phyloP scores from a whole-genome alignment of 2,329 filamentous ascomycete genomes.

The Neofusicoccum kwambonambiense region DNA sequence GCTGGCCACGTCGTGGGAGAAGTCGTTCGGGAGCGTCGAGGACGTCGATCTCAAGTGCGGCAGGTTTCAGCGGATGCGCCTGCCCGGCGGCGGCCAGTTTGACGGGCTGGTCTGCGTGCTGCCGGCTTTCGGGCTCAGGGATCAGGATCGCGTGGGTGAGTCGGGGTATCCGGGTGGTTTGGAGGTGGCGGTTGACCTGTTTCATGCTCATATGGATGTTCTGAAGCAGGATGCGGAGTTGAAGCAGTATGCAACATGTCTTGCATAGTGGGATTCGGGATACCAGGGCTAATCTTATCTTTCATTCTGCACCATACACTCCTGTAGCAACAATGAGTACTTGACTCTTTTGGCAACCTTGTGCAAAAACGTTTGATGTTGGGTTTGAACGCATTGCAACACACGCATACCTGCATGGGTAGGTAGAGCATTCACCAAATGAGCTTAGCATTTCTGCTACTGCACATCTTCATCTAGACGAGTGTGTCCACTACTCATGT shows the following conservation, averaged over 20 bases:
- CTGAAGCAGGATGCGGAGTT: not conserved
- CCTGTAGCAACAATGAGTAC: no score
- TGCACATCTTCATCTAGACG: no score
- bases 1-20: not conserved
- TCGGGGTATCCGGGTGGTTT: not conserved
- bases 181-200: not conserved
- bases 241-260: not conserved
- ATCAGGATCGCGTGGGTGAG: not conserved
- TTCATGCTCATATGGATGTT: not conserved
- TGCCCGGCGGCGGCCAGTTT: not conserved
- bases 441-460: no score
- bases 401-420: no score
- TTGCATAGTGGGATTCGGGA: not conserved
- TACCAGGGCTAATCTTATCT: not conserved
- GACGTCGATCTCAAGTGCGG: not conserved
- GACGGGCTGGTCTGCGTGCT: not conserved
- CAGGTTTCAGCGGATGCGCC: not conserved
- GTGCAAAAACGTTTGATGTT: no score
- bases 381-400: no score
- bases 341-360: no score
- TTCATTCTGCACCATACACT: no score
- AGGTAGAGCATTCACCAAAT: no score
- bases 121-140: not conserved
- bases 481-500: no score
- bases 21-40: not conserved